Evolutionary conservation across 768 basidiomycete genomes (phyloP).

Genomic region (Suillus decipiens): DNA sequence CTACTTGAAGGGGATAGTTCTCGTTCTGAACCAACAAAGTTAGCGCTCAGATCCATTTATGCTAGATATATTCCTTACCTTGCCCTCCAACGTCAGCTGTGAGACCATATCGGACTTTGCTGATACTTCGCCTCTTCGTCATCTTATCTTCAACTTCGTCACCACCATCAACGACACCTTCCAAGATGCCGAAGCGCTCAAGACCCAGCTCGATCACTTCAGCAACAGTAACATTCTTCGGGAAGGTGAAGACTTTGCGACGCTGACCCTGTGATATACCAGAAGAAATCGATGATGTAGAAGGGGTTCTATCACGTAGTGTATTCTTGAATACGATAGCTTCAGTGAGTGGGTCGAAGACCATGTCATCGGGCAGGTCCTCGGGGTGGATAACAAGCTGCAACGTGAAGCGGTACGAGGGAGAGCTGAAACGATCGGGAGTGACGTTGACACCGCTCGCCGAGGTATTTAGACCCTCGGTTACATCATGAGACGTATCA

Average conservation of each 20-base stretch:
- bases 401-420: slow-evolving; percentile 81
- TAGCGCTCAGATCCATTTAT: slow-evolving; percentile 10
- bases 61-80: slow-evolving; percentile 47
- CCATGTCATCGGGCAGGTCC: slow-evolving; percentile 93
- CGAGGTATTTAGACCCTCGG: slow-evolving; percentile 22
- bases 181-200: slow-evolving; percentile 91
- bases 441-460: slow-evolving; percentile 46
- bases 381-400: slow-evolving; percentile 86
- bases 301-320: slow-evolving; percentile 54
- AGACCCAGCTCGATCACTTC: slow-evolving; percentile 93
- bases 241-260: slow-evolving; percentile 86
- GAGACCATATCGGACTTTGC: slow-evolving; percentile 83
- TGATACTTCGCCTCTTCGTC: slow-evolving; percentile 73
- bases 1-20: slow-evolving; percentile 79
- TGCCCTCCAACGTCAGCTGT: slow-evolving; percentile 56
- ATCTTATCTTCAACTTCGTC: slow-evolving; percentile 97
- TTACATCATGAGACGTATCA: slow-evolving; percentile 37
- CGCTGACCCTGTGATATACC: slow-evolving; percentile 62
- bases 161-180: slow-evolving; percentile 98
- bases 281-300: slow-evolving; percentile 45
- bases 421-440: slow-evolving; percentile 78
- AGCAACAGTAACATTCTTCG: slow-evolving; percentile 93
- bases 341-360: slow-evolving; percentile 90
- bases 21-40: slow-evolving; percentile 53
- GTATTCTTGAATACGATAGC: slow-evolving; percentile 89